Evolutionary conservation across 805 yeast species (phyloP).

Genomic region (Wickerhamiella shivajii): DNA sequence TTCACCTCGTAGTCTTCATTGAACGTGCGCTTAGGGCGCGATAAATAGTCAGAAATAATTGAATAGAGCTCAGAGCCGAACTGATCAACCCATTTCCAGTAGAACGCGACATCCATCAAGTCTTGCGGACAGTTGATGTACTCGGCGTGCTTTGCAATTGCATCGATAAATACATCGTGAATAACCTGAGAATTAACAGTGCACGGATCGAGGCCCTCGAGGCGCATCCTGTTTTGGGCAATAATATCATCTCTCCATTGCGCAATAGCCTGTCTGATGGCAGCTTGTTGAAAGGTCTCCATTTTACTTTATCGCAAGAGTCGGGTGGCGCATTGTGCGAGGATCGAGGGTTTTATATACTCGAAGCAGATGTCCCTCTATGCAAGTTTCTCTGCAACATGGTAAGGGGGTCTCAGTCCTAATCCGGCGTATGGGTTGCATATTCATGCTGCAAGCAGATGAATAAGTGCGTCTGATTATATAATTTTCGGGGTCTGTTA

Average conservation of each 20-base stretch:
- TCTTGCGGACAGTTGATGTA: conserved; percentile 17
- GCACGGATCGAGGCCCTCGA: conserved; percentile 17
- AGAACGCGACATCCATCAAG: conserved; percentile 17
- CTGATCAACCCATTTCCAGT: conserved; percentile 22
- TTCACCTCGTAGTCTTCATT: not conserved
- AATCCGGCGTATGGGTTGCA: too few species aligned
- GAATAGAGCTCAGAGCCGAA: conserved; percentile 20
- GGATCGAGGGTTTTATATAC: not conserved
- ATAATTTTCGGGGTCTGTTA: too few species aligned
- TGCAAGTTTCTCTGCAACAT: too few species aligned
- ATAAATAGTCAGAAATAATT: conserved; percentile 16
- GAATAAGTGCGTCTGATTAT: too few species aligned
- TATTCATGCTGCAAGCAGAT: too few species aligned
- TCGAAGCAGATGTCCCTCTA: conserved; percentile 5
- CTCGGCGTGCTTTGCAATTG: conserved; percentile 18
- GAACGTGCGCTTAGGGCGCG: conserved; percentile 10
- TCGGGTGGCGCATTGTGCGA: not conserved
- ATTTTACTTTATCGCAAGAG: not conserved
- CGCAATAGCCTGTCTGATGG: conserved; percentile 1
- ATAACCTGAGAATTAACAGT: conserved; percentile 20
- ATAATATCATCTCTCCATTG: conserved; percentile 5
- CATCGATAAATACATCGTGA: conserved; percentile 22
- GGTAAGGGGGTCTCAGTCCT: too few species aligned
- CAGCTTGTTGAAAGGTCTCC: conserved; percentile 2
- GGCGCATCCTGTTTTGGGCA: conserved; percentile 13